Evolutionary conservation across 768 basidiomycete genomes (phyloP).

Genomic region (Suillus luteus): DNA sequence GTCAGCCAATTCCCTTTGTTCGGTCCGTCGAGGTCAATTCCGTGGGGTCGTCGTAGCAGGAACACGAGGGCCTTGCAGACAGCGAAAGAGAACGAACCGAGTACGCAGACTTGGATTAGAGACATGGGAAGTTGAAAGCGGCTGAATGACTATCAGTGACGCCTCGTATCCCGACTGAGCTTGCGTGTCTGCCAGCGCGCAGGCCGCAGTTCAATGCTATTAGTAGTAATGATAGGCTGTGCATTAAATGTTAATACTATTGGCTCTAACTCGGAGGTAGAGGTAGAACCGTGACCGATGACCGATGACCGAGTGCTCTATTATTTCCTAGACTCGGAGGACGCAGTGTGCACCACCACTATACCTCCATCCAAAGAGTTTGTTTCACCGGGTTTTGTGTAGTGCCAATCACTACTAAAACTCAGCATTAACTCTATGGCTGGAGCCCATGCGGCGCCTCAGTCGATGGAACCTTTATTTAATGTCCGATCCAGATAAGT

Average conservation of each 20-base stretch:
- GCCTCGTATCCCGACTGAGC: neutral
- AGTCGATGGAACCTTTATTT: too few relatives aligned
- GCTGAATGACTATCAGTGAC: neutral
- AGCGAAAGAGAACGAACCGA: neutral
- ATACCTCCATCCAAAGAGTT: too few relatives aligned
- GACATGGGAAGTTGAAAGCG: neutral
- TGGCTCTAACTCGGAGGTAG: neutral
- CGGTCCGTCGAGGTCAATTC: constrained; percentile 4
- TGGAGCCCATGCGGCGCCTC: too few relatives aligned
- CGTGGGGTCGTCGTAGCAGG: neutral
- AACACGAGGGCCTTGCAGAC: neutral
- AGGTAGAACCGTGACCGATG: too few relatives aligned
- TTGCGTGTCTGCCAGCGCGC: neutral
- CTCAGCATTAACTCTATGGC: too few relatives aligned
- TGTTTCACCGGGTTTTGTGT: too few relatives aligned
- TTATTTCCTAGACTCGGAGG: too few relatives aligned
- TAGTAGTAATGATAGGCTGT: neutral
- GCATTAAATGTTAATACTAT: neutral
- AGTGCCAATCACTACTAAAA: too few relatives aligned
- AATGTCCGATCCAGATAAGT: too few relatives aligned
- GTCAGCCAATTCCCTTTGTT: neutral
- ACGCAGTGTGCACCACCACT: too few relatives aligned
- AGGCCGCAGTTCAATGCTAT: neutral
- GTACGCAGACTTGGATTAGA: neutral
- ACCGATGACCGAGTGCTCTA: too few relatives aligned